Base-by-base conservation (phyloP, 1,284 basidiomycete species). In the Papiliotrema fonsecae region DNA sequence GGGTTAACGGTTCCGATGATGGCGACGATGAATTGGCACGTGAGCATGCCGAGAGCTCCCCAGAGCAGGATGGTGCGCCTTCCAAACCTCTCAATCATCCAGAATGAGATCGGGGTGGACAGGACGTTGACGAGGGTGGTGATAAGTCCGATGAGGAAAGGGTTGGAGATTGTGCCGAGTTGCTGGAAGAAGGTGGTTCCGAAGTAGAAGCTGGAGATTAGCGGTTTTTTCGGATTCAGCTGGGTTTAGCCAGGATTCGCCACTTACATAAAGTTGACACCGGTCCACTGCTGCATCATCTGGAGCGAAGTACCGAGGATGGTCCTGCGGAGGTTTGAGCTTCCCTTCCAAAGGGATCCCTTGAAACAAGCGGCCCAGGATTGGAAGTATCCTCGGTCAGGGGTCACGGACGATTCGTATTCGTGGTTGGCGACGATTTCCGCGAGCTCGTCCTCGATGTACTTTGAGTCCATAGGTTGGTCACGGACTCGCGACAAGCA, bases 181-280 rank as follows among this genome's bases (percentile, higher is more conserved):
- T 79, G 78, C 55, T 78, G 59, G 79, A 87, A 86, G 82, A 87
- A 86, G 22, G 80, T 81, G 6, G 85, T 86, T 45, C 84, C 83
- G 74, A 81, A 81, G 71, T 42, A 46, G 40, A 19, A 46, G 32
- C 25, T 40, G 19, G 9, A 6, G 31, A 16, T 6, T 19, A 21
- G 28, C 26, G 27, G 3, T 25, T 19, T 18, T 6, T 14, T 11
- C 14, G 11, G 6, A 30, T 13, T 27, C 10, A 10, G 16, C 11
- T n/a, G 19, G 13, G 3, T 13, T 11, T 11, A 25, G 49, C 65
- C 73, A 67, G 82, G 83, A 78, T 87, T 87, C 77, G 89, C 87
- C n/a, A n/a, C n/a, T n/a, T n/a, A n/a, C n/a, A n/a, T n/a, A n/a
- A 89, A 88, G 80, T 90, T 90, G 79, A 62, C 61, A 66, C 85